A percentile compares a stretch with the other conserved stretches of the same genome.
These are phyloP conservation scores for Tuber aestivum DNA, from an alignment of 495 filamentous ascomycete species.

Conservation along the genomic window DNA sequence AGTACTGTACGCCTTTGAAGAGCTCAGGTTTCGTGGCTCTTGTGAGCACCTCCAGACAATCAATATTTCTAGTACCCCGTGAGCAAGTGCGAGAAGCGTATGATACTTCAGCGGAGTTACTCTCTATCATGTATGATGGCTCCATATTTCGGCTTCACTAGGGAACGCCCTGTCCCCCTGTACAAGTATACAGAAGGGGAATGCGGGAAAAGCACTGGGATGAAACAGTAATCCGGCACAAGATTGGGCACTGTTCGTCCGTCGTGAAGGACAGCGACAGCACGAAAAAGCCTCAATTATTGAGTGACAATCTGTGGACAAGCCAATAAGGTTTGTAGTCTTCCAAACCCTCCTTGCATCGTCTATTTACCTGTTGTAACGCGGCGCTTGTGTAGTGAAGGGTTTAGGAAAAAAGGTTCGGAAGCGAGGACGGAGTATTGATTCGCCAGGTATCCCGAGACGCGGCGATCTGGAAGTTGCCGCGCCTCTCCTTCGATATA, in stretches of 20 bases:
- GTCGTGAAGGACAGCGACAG: not conserved
- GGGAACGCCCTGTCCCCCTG: not conserved
- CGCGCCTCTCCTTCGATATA: not conserved
- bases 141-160: not conserved
- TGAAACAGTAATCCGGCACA: not conserved
- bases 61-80: not conserved
- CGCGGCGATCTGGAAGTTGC: not conserved
- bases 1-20: too few species aligned
- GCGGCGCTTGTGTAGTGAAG: not conserved
- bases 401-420: not conserved
- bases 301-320: not conserved
- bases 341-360: not conserved
- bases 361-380: not conserved
- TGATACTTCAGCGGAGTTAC: not conserved
- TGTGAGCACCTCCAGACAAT: not conserved
- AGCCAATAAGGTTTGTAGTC: not conserved
- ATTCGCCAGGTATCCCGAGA: not conserved
- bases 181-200: not conserved
- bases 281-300: not conserved
- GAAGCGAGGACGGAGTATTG: not conserved
- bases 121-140: not conserved
- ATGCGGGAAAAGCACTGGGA: not conserved
- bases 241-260: not conserved
- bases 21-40: not conserved
- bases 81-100: not conserved